phyloP scores from a whole-genome alignment of 2,329 filamentous ascomycete species.

The Botrytis fabae region DNA sequence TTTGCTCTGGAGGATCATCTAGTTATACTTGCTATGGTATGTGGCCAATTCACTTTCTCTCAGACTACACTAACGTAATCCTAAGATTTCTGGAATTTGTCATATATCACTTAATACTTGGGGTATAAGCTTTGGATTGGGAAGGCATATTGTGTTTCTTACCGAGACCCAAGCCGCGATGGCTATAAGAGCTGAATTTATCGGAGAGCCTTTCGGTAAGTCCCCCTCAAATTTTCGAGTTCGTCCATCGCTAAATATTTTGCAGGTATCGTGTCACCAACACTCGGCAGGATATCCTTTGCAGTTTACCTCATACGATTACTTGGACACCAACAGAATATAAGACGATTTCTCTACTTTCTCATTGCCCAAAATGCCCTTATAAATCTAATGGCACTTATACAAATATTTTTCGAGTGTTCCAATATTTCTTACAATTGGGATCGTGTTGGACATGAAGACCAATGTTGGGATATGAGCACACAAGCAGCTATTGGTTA shows the following conservation, averaged over 20 bases:
- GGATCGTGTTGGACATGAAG: neutral
- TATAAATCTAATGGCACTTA: neutral
- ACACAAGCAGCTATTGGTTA: neutral
- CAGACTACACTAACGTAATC: neutral
- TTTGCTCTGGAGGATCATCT: slow-evolving; percentile 15
- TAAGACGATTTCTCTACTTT: slow-evolving; percentile 14
- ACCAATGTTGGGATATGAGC: neutral
- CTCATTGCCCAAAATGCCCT: slow-evolving; percentile 11
- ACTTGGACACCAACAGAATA: neutral
- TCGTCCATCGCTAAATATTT: neutral
- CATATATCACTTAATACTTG: slow-evolving; percentile 18
- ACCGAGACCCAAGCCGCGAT: slow-evolving; percentile 5
- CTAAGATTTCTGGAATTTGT: slow-evolving; percentile 12
- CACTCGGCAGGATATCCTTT: slow-evolving; percentile 14
- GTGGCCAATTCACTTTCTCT: neutral
- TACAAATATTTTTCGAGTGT: slow-evolving; percentile 4
- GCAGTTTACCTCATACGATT: slow-evolving; percentile 13
- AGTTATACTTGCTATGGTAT: slow-evolving; percentile 14
- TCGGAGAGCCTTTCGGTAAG: slow-evolving; percentile 15
- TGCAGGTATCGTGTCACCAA: slow-evolving; percentile 14
- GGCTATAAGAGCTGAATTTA: slow-evolving; percentile 11
- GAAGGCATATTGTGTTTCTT: neutral
- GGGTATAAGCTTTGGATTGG: slow-evolving; percentile 13
- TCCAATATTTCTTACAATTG: slow-evolving; percentile 8
- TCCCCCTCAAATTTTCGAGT: neutral